These are phyloP conservation scores for Lycium barbarum DNA, from an alignment of 257 asterid genomes.

Conservation along the genomic window DNA sequence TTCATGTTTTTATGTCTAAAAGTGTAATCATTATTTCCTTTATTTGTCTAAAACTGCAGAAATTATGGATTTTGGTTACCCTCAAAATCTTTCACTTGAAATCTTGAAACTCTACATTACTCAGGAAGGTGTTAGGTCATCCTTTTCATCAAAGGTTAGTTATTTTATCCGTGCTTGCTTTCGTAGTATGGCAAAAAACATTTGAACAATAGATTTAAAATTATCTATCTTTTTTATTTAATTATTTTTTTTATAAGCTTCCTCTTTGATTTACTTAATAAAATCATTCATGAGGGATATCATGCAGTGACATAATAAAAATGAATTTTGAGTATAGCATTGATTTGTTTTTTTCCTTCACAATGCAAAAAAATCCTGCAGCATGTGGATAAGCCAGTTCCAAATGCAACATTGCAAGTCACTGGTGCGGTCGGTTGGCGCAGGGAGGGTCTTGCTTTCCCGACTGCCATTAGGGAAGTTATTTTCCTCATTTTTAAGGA, in stretches of 20 bases:
- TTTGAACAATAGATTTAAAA: constrained; percentile 1
- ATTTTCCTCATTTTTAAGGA: too few species aligned
- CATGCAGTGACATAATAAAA: neutral
- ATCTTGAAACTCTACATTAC: constrained; percentile 98
- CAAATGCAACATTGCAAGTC: constrained; percentile 98
- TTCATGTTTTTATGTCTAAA: neutral
- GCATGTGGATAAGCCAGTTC: constrained; percentile 92
- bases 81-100: constrained; percentile 98
- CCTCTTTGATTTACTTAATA: constrained; percentile 17
- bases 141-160: constrained; percentile 95
- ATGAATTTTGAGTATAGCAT: neutral
- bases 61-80: constrained; percentile 99
- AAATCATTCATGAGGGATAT: neutral
- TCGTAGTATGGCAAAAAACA: neutral
- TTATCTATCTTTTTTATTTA: constrained; percentile 7
- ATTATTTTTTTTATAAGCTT: neutral
- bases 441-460: constrained; percentile 96
- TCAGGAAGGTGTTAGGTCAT: constrained; percentile 98
- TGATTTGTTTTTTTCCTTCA: neutral
- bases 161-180: constrained; percentile 17
- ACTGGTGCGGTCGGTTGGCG: constrained; percentile 99
- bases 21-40: neutral
- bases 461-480: too few species aligned
- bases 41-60: constrained; percentile 55
- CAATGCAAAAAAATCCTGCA: constrained; percentile 40